Conservation (phyloP, 129 eudicot species). For the Chrysanthemum lavandulifolium region DNA sequence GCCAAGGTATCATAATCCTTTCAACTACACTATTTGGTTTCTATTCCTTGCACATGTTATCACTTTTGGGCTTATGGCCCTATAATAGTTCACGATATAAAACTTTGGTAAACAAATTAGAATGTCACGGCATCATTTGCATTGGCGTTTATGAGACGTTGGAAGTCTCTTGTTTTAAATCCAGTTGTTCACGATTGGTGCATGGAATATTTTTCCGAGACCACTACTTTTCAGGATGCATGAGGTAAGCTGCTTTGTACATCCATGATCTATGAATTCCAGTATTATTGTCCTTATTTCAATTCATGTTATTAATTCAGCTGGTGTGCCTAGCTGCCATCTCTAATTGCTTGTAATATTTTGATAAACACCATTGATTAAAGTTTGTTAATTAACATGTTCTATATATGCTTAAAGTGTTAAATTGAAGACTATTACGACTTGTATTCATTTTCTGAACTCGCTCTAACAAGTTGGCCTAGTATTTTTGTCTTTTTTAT, state of each 20-base stretch:
- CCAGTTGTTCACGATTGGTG: conserved; percentile 57
- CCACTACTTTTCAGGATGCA: conserved; percentile 60
- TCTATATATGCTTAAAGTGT: neutral
- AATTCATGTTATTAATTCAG: conserved; percentile 81
- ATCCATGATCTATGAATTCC: conserved; percentile 49
- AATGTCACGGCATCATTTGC: conserved; percentile 45
- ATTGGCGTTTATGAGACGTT: conserved; percentile 44
- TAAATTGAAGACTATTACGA: neutral
- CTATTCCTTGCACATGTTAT: conserved; percentile 42
- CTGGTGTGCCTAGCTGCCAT: conserved; percentile 88
- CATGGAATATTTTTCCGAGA: conserved; percentile 54
- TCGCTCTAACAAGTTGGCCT: conserved; percentile 42
- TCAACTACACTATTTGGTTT: conserved; percentile 57
- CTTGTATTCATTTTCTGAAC: conserved; percentile 5
- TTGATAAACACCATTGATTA: conserved; percentile 47
- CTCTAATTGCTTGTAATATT: conserved; percentile 62
- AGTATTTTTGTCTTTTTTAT: conserved; percentile 53
- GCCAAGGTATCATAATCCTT: conserved; percentile 95
- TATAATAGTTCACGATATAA: conserved; percentile 36
- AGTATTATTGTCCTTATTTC: conserved; percentile 46
- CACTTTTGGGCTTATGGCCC: conserved; percentile 24
- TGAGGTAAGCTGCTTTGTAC: conserved; percentile 85
- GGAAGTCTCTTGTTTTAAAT: conserved; percentile 50
- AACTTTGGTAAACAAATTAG: conserved; percentile 48
- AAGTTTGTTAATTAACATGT: too few species aligned